Base-by-base conservation (phyloP, 768 basidiomycete genomes). In the Lentinula detonsa region DNA sequence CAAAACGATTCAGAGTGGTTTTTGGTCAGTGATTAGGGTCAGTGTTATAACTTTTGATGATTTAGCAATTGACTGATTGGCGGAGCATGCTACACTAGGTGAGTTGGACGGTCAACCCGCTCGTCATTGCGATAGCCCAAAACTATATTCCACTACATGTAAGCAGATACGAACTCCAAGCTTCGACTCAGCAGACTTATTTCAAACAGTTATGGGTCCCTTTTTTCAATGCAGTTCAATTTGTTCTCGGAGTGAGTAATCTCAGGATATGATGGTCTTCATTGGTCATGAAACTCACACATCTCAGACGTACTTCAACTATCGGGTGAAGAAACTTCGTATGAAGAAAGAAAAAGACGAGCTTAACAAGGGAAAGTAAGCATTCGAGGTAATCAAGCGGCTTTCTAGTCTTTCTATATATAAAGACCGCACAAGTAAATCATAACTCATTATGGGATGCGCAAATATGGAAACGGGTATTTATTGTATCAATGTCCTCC, bases 171-270 rank as follows among this genome's bases (percentile, higher is more conserved):
- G 34, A 52, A 6, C 9, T 37, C 16, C 34, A 28, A 21, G 51
- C 16, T 35, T 42, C 39, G 58, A 53, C 35, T 65, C 63, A 21
- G 60, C 10, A 21, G 57, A 21, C 46, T 53, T 58, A 10, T 54
- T 43, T 23, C n/a, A 37, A 52, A 15, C 64, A 91, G 88, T 78
- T 93, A 48, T 93, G 93, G 92, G 89, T 90, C 0, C 89, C 90
- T 8, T 95, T 90, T 76, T 94, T 95, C 81, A 93, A 87, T 71
- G 66, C 81, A 39, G 75, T 95, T 45, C 84, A 86, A 70, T 93
- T 95, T 70, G 70, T 84, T 21, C 77, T 91, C 11, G 91, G 91
- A 21, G 91, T 92, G 68, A 67, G 88, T 39, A 39, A 21, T 8
- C 31, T 61, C 18, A 21, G 8, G 21, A 45, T 49, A 21, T 37